phyloP scores from a whole-genome alignment of 2,329 filamentous ascomycete genomes.

The Hymenotorrendiella dingleyae region DNA sequence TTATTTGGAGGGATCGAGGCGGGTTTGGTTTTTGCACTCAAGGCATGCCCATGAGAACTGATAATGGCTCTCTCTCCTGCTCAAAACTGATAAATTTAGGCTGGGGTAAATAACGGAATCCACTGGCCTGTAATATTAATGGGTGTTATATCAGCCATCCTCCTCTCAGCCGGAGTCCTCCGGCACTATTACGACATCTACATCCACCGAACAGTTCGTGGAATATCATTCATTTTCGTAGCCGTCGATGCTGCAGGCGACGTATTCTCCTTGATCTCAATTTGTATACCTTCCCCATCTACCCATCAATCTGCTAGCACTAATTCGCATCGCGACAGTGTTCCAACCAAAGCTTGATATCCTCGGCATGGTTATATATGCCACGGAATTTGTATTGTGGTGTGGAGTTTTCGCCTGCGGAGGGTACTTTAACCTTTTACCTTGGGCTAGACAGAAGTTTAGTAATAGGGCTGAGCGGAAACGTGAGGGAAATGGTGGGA shows the following conservation, averaged over 20 bases:
- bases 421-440: slow-evolving; percentile 56
- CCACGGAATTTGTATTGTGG: slow-evolving; percentile 60
- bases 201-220: slow-evolving; percentile 57
- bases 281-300: slow-evolving; percentile 33
- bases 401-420: slow-evolving; percentile 60
- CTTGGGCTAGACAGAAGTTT: slow-evolving; percentile 44
- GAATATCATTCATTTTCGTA: slow-evolving; percentile 68
- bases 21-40: slow-evolving; percentile 51
- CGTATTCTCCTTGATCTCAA: slow-evolving; percentile 58
- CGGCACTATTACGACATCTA: slow-evolving; percentile 68
- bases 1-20: slow-evolving; percentile 55
- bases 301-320: background rate
- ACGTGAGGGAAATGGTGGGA: slow-evolving; percentile 1
- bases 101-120: slow-evolving; percentile 35
- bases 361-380: slow-evolving; percentile 62
- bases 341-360: slow-evolving; percentile 54
- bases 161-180: slow-evolving; percentile 61
- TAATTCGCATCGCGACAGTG: too few species aligned
- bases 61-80: too few species aligned
- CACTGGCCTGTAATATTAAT: slow-evolving; percentile 61
- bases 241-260: slow-evolving; percentile 65
- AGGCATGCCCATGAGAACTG: too few species aligned
- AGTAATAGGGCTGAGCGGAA: slow-evolving; percentile 17
- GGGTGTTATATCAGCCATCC: slow-evolving; percentile 56
- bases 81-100: background rate